Percentiles rank a stretch among this genome's conserved stretches.
phyloP scores from a whole-genome alignment of 1,284 basidiomycete species.

The Farysia itapuensis region DNA sequence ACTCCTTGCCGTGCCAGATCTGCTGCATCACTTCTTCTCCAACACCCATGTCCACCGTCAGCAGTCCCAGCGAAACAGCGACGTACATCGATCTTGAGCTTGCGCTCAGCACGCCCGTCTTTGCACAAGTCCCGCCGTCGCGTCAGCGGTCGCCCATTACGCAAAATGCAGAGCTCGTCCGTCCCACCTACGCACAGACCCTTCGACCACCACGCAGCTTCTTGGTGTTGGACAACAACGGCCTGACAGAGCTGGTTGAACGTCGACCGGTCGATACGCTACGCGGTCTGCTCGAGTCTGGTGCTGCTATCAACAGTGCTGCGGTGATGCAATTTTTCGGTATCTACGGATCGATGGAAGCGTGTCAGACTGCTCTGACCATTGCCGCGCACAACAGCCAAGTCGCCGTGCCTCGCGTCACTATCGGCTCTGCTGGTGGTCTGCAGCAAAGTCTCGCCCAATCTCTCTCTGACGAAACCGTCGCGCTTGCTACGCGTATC shows the following conservation, averaged over 20 bases:
- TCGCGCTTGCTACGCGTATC: conserved; percentile 50
- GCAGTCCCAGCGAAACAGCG: conserved; percentile 30
- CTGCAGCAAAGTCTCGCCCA: conserved; percentile 11
- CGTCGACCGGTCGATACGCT: conserved; percentile 80
- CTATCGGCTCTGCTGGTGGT: conserved; percentile 15
- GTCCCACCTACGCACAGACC: conserved; percentile 80
- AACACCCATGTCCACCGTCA: conserved; percentile 18
- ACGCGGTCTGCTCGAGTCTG: conserved; percentile 62
- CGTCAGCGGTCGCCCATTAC: conserved; percentile 11
- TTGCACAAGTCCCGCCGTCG: conserved; percentile 34
- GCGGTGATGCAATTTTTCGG: conserved; percentile 55
- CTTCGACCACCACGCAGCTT: conserved; percentile 74
- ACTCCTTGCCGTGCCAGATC: conserved; percentile 23
- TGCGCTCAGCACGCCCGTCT: conserved; percentile 40
- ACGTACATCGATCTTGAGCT: conserved; percentile 38
- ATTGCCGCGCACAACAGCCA: conserved; percentile 62
- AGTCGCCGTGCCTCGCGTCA: conserved; percentile 25
- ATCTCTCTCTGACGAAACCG: conserved; percentile 47
- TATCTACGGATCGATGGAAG: conserved; percentile 63
- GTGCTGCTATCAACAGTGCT: conserved; percentile 38
- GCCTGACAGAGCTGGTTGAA: conserved; percentile 79
- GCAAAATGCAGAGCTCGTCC: conserved; percentile 61
- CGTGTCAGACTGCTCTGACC: conserved; percentile 86
- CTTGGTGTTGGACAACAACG: conserved; percentile 81
- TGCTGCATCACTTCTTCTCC: conserved; percentile 36